These are phyloP conservation scores for Mortierella sp. DNA, from an alignment of 371 early-diverging fungal genomes.

Conservation along the genomic window DNA sequence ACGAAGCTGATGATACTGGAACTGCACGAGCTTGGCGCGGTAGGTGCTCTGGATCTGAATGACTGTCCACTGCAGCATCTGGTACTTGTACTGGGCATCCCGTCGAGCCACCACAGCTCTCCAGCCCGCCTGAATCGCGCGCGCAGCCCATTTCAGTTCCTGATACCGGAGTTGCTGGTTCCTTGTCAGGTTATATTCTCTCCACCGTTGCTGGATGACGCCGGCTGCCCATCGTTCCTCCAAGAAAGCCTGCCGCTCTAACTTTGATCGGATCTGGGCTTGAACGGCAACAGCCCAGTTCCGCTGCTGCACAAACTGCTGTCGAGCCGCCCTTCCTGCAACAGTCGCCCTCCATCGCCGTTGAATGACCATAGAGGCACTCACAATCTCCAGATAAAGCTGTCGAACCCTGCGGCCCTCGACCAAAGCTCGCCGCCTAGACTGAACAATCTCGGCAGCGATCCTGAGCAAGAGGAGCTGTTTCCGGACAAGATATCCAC, in stretches of 20 bases:
- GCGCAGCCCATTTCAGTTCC: constrained; percentile 28
- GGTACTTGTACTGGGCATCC: constrained; percentile 27
- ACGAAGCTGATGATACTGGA: constrained; percentile 23
- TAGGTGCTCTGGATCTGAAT: constrained; percentile 27
- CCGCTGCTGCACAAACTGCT: constrained; percentile 21
- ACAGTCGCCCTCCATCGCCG: constrained; percentile 36
- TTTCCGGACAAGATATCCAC: constrained; percentile 34
- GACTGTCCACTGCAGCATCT: constrained; percentile 19
- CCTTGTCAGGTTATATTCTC: constrained; percentile 7
- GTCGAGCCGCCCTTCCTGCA: constrained; percentile 21
- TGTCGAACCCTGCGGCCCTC: constrained; percentile 26
- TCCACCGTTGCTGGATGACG: constrained; percentile 26
- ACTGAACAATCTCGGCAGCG: constrained; percentile 39
- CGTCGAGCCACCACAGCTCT: constrained; percentile 23
- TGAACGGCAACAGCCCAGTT: constrained; percentile 28
- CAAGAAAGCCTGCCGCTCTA: constrained; percentile 14
- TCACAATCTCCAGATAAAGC: constrained; percentile 13
- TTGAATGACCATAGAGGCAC: constrained; percentile 34
- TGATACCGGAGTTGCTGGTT: neutral
- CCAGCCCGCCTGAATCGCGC: constrained; percentile 37
- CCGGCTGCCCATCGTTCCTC: constrained; percentile 20
- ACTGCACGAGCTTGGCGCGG: constrained; percentile 25
- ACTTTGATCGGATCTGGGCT: constrained; percentile 25
- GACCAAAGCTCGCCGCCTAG: constrained; percentile 23
- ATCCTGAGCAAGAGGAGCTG: constrained; percentile 24